Percentiles rank a stretch among this genome's conserved stretches.
phyloP scores from a whole-genome alignment of 2,329 filamentous ascomycete species.

The Cryoendolithus antarcticus region DNA sequence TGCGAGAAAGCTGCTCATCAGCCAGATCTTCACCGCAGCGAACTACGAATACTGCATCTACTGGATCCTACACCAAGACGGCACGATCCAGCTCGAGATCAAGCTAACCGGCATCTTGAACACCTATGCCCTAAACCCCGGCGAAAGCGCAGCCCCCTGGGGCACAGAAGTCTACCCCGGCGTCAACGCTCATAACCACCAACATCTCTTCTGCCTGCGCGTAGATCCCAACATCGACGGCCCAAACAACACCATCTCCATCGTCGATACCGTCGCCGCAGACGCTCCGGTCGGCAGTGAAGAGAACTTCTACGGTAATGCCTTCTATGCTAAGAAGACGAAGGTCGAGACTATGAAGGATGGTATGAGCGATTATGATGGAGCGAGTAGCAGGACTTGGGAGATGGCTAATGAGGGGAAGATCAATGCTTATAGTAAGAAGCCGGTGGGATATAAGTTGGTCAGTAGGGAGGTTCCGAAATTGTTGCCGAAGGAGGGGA shows the following conservation, averaged over 20 bases:
- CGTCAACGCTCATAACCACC: conserved; percentile 91
- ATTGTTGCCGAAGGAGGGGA: conserved; percentile 66
- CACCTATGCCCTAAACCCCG: conserved; percentile 70
- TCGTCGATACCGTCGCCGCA: conserved; percentile 61
- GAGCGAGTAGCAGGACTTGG: conserved; percentile 69
- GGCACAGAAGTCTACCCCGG: conserved; percentile 84
- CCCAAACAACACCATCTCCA: conserved; percentile 70
- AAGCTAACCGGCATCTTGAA: conserved; percentile 85
- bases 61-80: conserved; percentile 89
- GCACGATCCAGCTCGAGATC: conserved; percentile 82
- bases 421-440: conserved; percentile 74
- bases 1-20: conserved; percentile 72
- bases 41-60: conserved; percentile 87
- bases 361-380: conserved; percentile 68
- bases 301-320: conserved; percentile 83
- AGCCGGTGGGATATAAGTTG: conserved; percentile 77
- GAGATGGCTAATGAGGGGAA: conserved; percentile 70
- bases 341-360: conserved; percentile 59
- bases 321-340: conserved; percentile 75
- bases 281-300: conserved; percentile 64
- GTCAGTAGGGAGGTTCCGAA: conserved; percentile 73
- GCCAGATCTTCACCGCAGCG: conserved; percentile 86
- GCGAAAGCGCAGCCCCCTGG: conserved; percentile 75
- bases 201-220: conserved; percentile 86
- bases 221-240: conserved; percentile 82